phyloP scores from a whole-genome alignment of 2,329 filamentous ascomycete species.

The Trichoderma harzianum region DNA sequence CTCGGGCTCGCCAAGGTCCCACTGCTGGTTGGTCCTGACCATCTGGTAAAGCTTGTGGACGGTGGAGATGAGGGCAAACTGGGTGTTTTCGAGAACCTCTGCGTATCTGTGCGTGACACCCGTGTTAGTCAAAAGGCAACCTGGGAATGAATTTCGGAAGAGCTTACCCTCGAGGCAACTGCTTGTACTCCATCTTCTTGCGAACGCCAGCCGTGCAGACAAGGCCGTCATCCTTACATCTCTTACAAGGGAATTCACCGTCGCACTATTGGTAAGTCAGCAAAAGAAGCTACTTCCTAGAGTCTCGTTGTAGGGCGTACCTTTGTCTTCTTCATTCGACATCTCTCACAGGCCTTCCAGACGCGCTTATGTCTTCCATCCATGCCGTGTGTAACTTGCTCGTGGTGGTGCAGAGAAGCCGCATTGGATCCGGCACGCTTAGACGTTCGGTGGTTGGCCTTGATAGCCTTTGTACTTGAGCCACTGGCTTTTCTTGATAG shows the following conservation, averaged over 20 bases:
- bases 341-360: constrained; percentile 65
- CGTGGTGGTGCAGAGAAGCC: constrained; percentile 37
- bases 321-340: constrained; percentile 69
- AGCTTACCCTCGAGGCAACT: constrained; percentile 59
- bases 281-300: not conserved
- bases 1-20: constrained; percentile 62
- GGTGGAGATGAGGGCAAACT: constrained; percentile 61
- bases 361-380: constrained; percentile 62
- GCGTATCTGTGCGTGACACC: constrained; percentile 47
- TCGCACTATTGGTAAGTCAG: constrained; percentile 52
- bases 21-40: constrained; percentile 55
- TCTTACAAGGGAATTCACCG: constrained; percentile 63
- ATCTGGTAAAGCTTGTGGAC: constrained; percentile 64
- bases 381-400: constrained; percentile 37
- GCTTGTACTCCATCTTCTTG: constrained; percentile 68
- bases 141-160: too few species aligned
- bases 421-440: constrained; percentile 46
- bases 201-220: constrained; percentile 61
- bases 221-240: constrained; percentile 63
- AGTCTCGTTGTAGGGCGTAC: constrained; percentile 32
- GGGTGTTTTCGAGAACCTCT: constrained; percentile 63
- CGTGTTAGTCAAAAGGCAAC: not conserved
- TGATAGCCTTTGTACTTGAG: constrained; percentile 45
- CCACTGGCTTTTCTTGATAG: constrained; percentile 38
- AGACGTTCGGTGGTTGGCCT: constrained; percentile 48